phyloP scores from a whole-genome alignment of 164 flowering plant genomes.

The Nymphaea colorata region DNA sequence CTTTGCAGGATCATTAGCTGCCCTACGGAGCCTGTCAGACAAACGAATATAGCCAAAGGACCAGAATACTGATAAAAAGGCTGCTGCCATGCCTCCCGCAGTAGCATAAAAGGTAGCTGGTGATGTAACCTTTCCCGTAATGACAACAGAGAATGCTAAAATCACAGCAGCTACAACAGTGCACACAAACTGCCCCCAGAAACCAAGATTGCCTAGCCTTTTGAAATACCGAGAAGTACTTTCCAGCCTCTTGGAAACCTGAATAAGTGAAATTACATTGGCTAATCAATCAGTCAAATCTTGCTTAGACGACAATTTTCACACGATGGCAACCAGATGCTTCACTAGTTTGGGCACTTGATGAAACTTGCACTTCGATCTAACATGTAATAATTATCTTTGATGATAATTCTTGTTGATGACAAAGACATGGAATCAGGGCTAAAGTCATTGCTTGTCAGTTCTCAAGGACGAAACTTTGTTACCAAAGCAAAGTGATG shows the following conservation, averaged over 20 bases:
- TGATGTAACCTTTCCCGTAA: slow-evolving; percentile 72
- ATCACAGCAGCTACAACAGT: slow-evolving; percentile 84
- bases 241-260: slow-evolving; percentile 91
- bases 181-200: slow-evolving; percentile 94
- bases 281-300: slow-evolving; percentile 1
- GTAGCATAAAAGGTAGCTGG: slow-evolving; percentile 87
- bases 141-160: slow-evolving; percentile 70
- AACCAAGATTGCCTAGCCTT: slow-evolving; percentile 78
- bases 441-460: neutral
- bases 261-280: slow-evolving; percentile 3
- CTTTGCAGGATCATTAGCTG: slow-evolving; percentile 89
- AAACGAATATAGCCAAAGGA: slow-evolving; percentile 91
- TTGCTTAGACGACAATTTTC: neutral
- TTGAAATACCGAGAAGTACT: slow-evolving; percentile 76
- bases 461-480: too few species aligned
- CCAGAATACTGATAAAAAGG: slow-evolving; percentile 87
- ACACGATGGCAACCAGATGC: neutral
- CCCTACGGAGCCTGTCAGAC: slow-evolving; percentile 62
- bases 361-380: neutral
- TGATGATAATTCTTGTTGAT: neutral
- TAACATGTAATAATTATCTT: neutral
- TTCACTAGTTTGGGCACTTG: neutral
- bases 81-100: slow-evolving; percentile 84
- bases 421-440: neutral
- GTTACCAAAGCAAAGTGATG: too few species aligned